Evolutionary conservation across 345 rosid species (phyloP).

Genomic region (Gynandropsis gynandra): DNA sequence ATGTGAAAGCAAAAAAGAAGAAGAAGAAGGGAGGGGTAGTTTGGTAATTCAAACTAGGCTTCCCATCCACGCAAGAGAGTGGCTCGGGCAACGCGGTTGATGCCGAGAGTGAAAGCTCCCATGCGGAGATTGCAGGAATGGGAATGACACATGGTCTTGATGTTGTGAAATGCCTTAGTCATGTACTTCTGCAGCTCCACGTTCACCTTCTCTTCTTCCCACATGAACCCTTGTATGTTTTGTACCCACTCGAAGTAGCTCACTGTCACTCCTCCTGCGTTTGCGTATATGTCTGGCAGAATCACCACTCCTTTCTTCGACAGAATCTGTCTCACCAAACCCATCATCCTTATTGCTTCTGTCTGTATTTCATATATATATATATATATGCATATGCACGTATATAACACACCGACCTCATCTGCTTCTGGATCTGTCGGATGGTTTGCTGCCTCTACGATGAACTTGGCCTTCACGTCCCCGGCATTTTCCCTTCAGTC

Average conservation of each 20-base stretch:
- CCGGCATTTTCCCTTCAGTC: constrained; percentile 72
- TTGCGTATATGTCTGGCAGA: constrained; percentile 92
- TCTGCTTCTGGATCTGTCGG: constrained; percentile 99
- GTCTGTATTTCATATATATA: no score
- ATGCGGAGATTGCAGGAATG: constrained; percentile 86
- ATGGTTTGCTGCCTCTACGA: constrained; percentile 91
- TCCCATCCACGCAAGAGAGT: constrained; percentile 91
- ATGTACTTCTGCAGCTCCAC: constrained; percentile 66
- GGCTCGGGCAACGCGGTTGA: constrained; percentile 89
- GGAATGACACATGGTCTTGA: constrained; percentile 80
- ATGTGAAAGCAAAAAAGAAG: no score
- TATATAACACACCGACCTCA: constrained; percentile 43
- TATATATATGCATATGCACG: no score
- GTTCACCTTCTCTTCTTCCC: constrained; percentile 93
- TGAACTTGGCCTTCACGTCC: constrained; percentile 78
- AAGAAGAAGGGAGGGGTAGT: no score
- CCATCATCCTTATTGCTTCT: no score
- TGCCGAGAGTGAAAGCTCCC: constrained; percentile 98
- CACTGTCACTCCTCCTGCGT: constrained; percentile 96
- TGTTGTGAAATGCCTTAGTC: constrained; percentile 67
- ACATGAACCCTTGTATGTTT: constrained; percentile 98
- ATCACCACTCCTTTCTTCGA: constrained; percentile 80
- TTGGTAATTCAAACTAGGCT: no score
- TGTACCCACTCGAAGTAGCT: constrained; percentile 99
- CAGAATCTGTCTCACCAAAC: constrained; percentile 51